These are phyloP conservation scores for Amanita thiersii DNA, from an alignment of 768 basidiomycete genomes.

Conservation along the genomic window DNA sequence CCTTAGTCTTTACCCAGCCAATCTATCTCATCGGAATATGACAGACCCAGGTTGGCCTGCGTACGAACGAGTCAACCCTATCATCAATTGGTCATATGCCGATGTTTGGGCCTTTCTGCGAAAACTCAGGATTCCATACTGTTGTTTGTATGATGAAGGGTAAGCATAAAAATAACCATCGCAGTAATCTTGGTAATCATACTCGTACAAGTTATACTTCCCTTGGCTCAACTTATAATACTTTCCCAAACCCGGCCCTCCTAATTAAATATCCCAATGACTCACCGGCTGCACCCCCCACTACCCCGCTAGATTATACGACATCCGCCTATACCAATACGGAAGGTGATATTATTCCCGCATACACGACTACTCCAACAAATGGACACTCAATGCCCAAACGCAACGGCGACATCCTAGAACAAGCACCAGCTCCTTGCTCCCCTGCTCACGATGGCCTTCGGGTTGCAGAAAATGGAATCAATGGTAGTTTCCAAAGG, in stretches of 20 bases:
- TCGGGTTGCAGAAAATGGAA: too few relatives aligned
- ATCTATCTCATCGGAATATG: conserved; percentile 62
- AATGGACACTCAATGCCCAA: conserved; percentile 19
- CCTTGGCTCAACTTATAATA: conserved; percentile 92
- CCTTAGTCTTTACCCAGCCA: conserved; percentile 33
- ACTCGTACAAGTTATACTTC: conserved; percentile 99
- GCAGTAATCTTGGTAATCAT: too few relatives aligned
- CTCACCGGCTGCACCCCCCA: conserved; percentile 15
- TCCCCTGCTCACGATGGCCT: conserved; percentile 7
- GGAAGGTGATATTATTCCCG: conserved; percentile 11
- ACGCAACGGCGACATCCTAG: conserved; percentile 20
- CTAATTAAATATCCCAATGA: conserved; percentile 19
- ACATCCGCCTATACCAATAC: conserved; percentile 18
- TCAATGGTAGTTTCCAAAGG: background rate
- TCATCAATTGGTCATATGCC: conserved; percentile 90
- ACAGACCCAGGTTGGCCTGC: conserved; percentile 88
- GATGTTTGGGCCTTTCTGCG: conserved; percentile 88
- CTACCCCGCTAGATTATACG: conserved; percentile 16
- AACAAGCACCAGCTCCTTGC: too few relatives aligned
- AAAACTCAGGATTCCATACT: conserved; percentile 73
- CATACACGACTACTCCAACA: conserved; percentile 10
- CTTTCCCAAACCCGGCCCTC: conserved; percentile 89
- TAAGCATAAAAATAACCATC: too few relatives aligned
- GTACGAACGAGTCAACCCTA: conserved; percentile 89
- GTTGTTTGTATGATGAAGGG: conserved; percentile 87